Percentiles rank a stretch among this genome's conserved stretches.
Evolutionary conservation across 2,329 filamentous ascomycete species (phyloP).

Genomic region (Xylariales sp.): DNA sequence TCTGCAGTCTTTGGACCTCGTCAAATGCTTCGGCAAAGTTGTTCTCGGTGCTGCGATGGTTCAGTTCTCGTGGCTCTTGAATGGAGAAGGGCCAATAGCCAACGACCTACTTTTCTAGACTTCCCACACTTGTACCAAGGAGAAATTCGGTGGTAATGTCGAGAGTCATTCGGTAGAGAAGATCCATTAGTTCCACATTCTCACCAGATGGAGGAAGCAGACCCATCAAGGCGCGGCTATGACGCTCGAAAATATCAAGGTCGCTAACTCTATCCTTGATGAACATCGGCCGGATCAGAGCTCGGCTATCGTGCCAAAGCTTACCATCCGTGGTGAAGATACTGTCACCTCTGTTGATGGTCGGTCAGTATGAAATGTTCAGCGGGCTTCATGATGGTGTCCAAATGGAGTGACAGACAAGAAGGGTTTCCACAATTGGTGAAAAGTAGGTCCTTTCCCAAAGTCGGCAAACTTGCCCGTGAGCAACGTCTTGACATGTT

Average conservation of each 20-base stretch:
- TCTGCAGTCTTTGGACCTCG: conserved; percentile 64
- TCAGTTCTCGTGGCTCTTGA: too few species aligned
- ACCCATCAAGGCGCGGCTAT: conserved; percentile 54
- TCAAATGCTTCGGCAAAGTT: conserved; percentile 66
- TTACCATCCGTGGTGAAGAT: conserved; percentile 51
- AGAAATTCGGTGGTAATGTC: conserved; percentile 33
- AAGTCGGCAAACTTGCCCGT: conserved; percentile 54
- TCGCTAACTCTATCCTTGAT: conserved; percentile 41
- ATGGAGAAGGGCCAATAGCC: neutral
- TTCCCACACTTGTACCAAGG: conserved; percentile 5
- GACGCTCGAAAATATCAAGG: conserved; percentile 54
- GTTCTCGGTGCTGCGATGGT: conserved; percentile 31
- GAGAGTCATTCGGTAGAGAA: conserved; percentile 62
- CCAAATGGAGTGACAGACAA: conserved; percentile 26
- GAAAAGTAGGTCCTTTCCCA: conserved; percentile 39
- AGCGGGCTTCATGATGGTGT: too few species aligned
- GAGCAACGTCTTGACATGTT: conserved; percentile 53
- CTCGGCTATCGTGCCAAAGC: conserved; percentile 47
- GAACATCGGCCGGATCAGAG: conserved; percentile 52
- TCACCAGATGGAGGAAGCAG: conserved; percentile 50
- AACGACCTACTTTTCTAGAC: conserved; percentile 6
- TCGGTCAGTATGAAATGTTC: neutral
- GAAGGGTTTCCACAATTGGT: conserved; percentile 38
- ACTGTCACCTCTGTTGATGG: conserved; percentile 39
- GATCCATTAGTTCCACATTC: conserved; percentile 54